A percentile compares a stretch with the other conserved stretches of the same genome.
These are phyloP conservation scores for Claviceps pazoutovae DNA, from an alignment of 2,329 filamentous ascomycete genomes.

Conservation along the genomic window DNA sequence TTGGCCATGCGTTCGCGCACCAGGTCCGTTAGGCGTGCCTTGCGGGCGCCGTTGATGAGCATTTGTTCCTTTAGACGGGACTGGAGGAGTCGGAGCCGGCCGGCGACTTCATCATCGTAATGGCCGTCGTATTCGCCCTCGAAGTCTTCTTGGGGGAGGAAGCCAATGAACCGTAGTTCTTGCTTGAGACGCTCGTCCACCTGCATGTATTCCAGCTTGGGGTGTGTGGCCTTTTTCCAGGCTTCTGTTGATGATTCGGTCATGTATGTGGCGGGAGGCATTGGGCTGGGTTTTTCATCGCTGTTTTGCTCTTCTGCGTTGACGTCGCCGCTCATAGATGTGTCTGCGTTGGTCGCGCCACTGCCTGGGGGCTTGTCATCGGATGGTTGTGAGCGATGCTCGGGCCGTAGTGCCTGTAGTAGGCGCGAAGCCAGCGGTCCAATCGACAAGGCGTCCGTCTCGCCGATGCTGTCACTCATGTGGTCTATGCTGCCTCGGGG, in stretches of 20 bases:
- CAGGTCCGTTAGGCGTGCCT: constrained; percentile 71
- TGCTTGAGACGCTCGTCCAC: constrained; percentile 85
- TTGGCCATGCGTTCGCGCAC: constrained; percentile 88
- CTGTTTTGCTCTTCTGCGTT: constrained; percentile 20
- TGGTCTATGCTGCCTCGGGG: constrained; percentile 74
- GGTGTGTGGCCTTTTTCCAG: constrained; percentile 65
- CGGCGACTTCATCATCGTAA: constrained; percentile 87
- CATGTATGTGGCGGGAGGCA: constrained; percentile 65
- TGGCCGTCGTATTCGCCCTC: constrained; percentile 74
- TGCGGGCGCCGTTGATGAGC: constrained; percentile 80
- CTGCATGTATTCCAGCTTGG: constrained; percentile 69
- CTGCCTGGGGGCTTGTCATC: constrained; percentile 45
- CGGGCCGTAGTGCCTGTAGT: constrained; percentile 67
- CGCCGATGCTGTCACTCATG: constrained; percentile 72
- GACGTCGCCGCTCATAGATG: constrained; percentile 37
- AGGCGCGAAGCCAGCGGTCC: constrained; percentile 76
- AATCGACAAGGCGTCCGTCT: constrained; percentile 79
- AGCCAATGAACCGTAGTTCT: constrained; percentile 81
- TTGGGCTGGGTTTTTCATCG: constrained; percentile 23
- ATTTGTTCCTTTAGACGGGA: constrained; percentile 68
- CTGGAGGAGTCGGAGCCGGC: constrained; percentile 75
- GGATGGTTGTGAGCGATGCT: constrained; percentile 40
- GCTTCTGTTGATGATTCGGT: constrained; percentile 59
- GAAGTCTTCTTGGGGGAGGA: constrained; percentile 53
- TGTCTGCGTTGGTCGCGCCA: constrained; percentile 39